Percentiles rank a stretch among this genome's conserved stretches.
Evolutionary conservation across 495 filamentous ascomycete genomes (phyloP).

Genomic region (Neurospora sp.): DNA sequence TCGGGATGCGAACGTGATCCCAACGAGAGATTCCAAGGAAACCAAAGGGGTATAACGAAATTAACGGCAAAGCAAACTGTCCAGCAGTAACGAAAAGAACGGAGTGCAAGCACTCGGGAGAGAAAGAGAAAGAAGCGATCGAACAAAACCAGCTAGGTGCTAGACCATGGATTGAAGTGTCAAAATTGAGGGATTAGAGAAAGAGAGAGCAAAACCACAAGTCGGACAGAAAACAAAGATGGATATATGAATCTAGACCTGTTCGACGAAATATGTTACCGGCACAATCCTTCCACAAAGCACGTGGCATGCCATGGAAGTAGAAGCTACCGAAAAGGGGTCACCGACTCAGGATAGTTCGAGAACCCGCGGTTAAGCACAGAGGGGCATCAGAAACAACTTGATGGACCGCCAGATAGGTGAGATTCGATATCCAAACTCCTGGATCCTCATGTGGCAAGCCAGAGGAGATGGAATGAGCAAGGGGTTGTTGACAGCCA

Average conservation of each 20-base stretch:
- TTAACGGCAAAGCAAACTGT: slow-evolving; percentile 10
- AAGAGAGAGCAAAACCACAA: not conserved
- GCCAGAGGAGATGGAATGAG: not conserved
- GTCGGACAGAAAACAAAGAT: not conserved
- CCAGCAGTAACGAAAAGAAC: slow-evolving; percentile 25
- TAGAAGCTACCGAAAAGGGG: not conserved
- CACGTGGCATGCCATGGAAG: not conserved
- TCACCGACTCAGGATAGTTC: slow-evolving; percentile 5
- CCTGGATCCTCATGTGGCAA: not conserved
- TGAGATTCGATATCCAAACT: not conserved
- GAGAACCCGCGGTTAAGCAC: not conserved
- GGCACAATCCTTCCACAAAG: not conserved
- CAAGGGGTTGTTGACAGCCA: not conserved
- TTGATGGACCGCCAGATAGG: not conserved
- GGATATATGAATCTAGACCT: slow-evolving; percentile 7
- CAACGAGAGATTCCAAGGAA: not conserved
- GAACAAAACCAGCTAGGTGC: slow-evolving; percentile 3
- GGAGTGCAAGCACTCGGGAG: not conserved
- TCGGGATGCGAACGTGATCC: not conserved
- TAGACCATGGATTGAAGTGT: not conserved
- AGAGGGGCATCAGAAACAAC: not conserved
- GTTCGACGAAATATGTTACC: slow-evolving; percentile 11
- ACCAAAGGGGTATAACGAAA: not conserved
- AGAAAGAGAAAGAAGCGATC: slow-evolving; percentile 4
- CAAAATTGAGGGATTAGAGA: not conserved